phyloP scores from a whole-genome alignment of 2,329 filamentous ascomycete genomes.

The Alternaria novae-zelandiae region DNA sequence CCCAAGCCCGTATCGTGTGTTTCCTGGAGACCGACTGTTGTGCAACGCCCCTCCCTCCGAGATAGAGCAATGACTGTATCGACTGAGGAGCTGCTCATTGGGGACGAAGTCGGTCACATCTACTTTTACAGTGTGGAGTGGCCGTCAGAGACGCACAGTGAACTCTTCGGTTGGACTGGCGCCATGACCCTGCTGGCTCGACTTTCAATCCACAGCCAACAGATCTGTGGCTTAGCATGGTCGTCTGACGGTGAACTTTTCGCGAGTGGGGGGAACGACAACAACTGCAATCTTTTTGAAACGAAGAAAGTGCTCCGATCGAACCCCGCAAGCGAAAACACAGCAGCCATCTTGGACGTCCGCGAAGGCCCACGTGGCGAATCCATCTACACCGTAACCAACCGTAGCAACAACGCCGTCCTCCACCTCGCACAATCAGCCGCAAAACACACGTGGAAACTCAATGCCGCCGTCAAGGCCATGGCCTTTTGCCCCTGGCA shows the following conservation, averaged over 20 bases:
- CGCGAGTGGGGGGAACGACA: constrained; percentile 92
- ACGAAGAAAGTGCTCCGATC: constrained; percentile 62
- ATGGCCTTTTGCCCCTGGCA: constrained; percentile 98
- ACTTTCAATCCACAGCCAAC: constrained; percentile 81
- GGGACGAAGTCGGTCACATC: constrained; percentile 81
- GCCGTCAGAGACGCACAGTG: constrained; percentile 64
- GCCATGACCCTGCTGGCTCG: constrained; percentile 78
- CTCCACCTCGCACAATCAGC: constrained; percentile 60
- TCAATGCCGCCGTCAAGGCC: constrained; percentile 91
- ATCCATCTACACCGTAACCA: constrained; percentile 42
- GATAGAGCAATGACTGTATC: constrained; percentile 60
- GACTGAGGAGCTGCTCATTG: constrained; percentile 85
- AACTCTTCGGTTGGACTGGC: constrained; percentile 77
- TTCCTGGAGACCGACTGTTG: constrained; percentile 74
- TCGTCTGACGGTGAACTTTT: constrained; percentile 77
- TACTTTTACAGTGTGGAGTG: constrained; percentile 93
- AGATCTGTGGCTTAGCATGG: constrained; percentile 94
- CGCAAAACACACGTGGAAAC: constrained; percentile 75
- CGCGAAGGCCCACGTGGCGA: constrained; percentile 38
- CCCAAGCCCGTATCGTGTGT: constrained; percentile 78
- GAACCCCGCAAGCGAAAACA: constrained; percentile 6
- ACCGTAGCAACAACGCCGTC: constrained; percentile 42
- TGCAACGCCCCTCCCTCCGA: constrained; percentile 58
- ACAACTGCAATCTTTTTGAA: constrained; percentile 82
- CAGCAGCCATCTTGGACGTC: constrained; percentile 27